Evolutionary conservation across 495 filamentous ascomycete species (phyloP), one percentile per base, ranked within the genome.

Genomic region (Collariella sp.): DNA sequence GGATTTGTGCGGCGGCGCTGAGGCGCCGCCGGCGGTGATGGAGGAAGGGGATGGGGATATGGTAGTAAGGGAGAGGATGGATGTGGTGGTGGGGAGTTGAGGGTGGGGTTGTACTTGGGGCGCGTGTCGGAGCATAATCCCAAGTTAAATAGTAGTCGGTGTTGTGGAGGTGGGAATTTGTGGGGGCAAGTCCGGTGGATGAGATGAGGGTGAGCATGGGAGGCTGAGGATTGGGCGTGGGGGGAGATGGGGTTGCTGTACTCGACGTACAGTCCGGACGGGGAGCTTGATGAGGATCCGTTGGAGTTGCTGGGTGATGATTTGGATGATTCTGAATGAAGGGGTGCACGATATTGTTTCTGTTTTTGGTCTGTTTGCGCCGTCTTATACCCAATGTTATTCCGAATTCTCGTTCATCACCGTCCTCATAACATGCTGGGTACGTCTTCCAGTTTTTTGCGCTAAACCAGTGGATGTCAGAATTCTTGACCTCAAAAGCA

Each of bases 101-200:
- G 9, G 2, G 19, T 64, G 34, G 35, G 57, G 18, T 24, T 64
- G 12, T 56, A 56, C 39, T 50, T 64, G 2, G 55, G 58, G 5
- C 12, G 19, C 7, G 55, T 61, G 31, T 60, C 61, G 2, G 31
- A 58, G 4, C 7, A 38, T 6, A 64, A 64, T 22, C 58, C 61
- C n/a, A 64, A 64, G 58, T 50, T 64, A 19, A 64, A 64, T 33
- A 6, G 23, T n/a, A 40, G 51, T 34, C 33, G 26, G 11, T 29
- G 18, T 11, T 54, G 52, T 31, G 41, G 24, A 2, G 10, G 15
- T 9, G 13, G 24, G 19, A 36, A 16, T 12, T 31, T 16, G 19
- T 34, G 54, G 54, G 43, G 51, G 38, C 1, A 3, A 47, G 26
- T 12, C 53, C 60, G 7, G 29, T 53, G 9, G 55, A 57, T 15